Evolutionary conservation across 148 eudicot species (phyloP).

Genomic region (Diospyros kaki): DNA sequence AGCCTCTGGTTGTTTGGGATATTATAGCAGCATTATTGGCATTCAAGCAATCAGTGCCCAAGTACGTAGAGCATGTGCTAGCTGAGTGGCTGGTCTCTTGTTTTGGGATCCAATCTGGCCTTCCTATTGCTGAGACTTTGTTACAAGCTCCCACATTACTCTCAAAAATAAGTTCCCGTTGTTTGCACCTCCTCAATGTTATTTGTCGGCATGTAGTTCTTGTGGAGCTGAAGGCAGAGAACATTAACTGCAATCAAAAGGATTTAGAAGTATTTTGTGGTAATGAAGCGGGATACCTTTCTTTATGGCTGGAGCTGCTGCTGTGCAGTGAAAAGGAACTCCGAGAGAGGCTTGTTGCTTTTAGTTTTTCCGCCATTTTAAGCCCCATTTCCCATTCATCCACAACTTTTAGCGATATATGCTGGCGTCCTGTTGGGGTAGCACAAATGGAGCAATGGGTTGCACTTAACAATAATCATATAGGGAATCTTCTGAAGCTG

Average conservation of each 20-base stretch:
- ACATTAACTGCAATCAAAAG: conserved; percentile 17
- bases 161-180: conserved; percentile 48
- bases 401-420: conserved; percentile 11
- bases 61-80: conserved; percentile 44
- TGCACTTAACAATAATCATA: conserved; percentile 27
- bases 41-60: conserved; percentile 50
- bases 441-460: conserved; percentile 74
- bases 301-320: conserved; percentile 57
- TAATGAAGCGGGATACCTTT: conserved; percentile 26
- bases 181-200: conserved; percentile 70
- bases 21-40: conserved; percentile 56
- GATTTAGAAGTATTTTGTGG: conserved; percentile 21
- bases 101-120: conserved; percentile 26
- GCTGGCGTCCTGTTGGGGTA: conserved; percentile 52
- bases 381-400: conserved; percentile 16
- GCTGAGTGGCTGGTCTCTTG: conserved; percentile 46
- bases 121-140: conserved; percentile 24
- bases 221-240: conserved; percentile 31
- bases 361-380: conserved; percentile 41
- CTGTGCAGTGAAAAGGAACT: conserved; percentile 59
- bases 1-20: conserved; percentile 79
- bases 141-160: conserved; percentile 31
- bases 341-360: conserved; percentile 67
- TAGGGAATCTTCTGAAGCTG: conserved; percentile 32
- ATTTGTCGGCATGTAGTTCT: conserved; percentile 55